Conservation (phyloP, 1,139 yeast genomes). For the Geotrichum restrictum region DNA sequence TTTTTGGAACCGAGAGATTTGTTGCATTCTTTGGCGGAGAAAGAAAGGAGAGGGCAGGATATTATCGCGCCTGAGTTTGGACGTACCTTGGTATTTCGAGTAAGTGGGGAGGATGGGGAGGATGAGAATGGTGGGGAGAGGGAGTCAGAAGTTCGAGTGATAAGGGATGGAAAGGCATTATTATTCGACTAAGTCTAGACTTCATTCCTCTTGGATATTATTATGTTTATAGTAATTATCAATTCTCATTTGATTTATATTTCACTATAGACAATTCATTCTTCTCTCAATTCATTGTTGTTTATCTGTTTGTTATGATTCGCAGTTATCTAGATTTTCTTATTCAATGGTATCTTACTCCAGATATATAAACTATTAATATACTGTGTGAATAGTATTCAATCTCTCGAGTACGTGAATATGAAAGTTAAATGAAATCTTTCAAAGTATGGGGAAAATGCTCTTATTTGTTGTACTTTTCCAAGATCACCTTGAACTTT, state of each 20-base stretch:
- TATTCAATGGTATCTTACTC: too few species aligned
- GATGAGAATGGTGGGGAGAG: constrained; percentile 16
- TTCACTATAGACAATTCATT: too few species aligned
- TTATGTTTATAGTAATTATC: neutral
- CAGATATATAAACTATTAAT: too few species aligned
- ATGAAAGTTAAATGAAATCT: too few species aligned
- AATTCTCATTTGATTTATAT: too few species aligned
- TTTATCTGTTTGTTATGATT: too few species aligned
- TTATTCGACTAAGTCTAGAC: constrained; percentile 26
- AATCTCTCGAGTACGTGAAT: too few species aligned
- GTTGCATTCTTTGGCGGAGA: constrained; percentile 36
- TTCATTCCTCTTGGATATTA: neutral
- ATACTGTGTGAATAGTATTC: too few species aligned
- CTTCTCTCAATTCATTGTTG: too few species aligned
- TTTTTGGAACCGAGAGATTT: constrained; percentile 72
- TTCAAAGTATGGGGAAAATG: too few species aligned
- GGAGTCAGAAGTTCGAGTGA: constrained; percentile 22
- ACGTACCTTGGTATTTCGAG: constrained; percentile 44
- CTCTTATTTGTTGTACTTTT: neutral
- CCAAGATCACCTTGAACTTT: constrained; percentile 41
- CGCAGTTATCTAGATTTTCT: too few species aligned
- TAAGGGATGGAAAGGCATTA: constrained; percentile 36
- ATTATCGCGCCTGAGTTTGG: constrained; percentile 55
- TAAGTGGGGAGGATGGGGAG: constrained; percentile 28
- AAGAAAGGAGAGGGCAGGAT: constrained; percentile 34